Percentiles rank a stretch among this genome's conserved stretches.
phyloP scores from a whole-genome alignment of 768 basidiomycete genomes.

The Holtermannia corniformis region DNA sequence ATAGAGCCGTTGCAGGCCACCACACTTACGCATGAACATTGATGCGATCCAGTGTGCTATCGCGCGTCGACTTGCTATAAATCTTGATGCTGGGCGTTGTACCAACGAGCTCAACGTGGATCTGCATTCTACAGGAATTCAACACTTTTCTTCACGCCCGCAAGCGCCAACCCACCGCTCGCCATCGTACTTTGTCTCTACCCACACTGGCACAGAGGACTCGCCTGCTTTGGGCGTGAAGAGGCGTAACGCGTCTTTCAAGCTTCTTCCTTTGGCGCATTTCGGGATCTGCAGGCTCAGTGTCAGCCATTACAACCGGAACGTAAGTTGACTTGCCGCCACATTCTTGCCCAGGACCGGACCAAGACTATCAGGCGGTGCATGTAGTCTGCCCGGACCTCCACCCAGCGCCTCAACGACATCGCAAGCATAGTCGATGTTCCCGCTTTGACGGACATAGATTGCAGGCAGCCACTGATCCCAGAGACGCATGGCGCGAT shows the following conservation, averaged over 20 bases:
- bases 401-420: conserved; percentile 27
- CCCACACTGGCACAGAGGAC: conserved; percentile 61
- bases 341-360: conserved; percentile 56
- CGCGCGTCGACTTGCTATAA: conserved; percentile 76
- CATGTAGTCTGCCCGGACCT: conserved; percentile 30
- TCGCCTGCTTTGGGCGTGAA: too few species aligned
- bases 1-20: conserved; percentile 33
- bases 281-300: conserved; percentile 58
- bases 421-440: conserved; percentile 52
- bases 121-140: conserved; percentile 54
- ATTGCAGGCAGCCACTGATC: conserved; percentile 53
- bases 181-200: conserved; percentile 90
- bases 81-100: conserved; percentile 54
- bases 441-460: conserved; percentile 50
- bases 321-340: conserved; percentile 45
- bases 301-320: not conserved
- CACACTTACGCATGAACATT: conserved; percentile 50
- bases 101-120: conserved; percentile 56
- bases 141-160: not conserved
- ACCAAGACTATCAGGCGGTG: too few species aligned
- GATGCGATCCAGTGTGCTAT: conserved; percentile 67
- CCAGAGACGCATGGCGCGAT: conserved; percentile 64
- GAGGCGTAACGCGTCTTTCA: too few species aligned
- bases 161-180: conserved; percentile 59
- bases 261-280: conserved; percentile 62